Evolutionary conservation across 371 early-diverging fungal genomes (phyloP), one percentile per base, ranked within the genome.

Genomic region (Lichtheimia ornata): DNA sequence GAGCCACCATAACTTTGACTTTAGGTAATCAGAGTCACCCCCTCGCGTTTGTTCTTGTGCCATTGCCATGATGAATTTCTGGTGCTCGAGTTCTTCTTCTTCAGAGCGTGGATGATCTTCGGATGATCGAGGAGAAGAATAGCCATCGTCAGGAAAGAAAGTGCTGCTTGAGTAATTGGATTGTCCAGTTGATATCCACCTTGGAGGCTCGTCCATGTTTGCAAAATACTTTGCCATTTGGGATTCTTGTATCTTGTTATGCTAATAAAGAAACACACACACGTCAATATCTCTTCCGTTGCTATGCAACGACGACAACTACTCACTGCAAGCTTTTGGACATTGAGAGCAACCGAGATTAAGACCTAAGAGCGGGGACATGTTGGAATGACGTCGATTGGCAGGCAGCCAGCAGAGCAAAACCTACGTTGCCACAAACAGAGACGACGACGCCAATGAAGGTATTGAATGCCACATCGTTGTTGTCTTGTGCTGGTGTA

Each of bases 1-100:
- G 14, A 85, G 52, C 92, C 91, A 92, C 91, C 90, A 89, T 9
- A 83, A 64, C 49, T 82, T 83, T 4, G 86, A 85, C 41, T 74
- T 74, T 22, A 88, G 62, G 58, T 88, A 88, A 30, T 82, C 79
- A 28, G 72, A 65, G 17, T 78, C 71, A 40, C 65, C 70, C 15
- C 54, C 60, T 27, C 68, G 71, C n/a, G 70, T 61, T 35, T 77
- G 73, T 61, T 74, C 74, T 50, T 73, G 79, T 24, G 72, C 70
- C 74, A 79, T 73, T 45, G 72, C 70, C 69, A 79, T 73, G 50
- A 75, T 71, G 18, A 68, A 65, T 45, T 74, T 73, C 22, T 68
- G 77, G 15, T 70, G 76, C 22, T 71, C 76, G n/a, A 67, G 28
- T 42, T 73, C 73, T 28, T 65, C 69, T 20, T 73, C 71, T 13